Percentiles rank a stretch among this genome's conserved stretches.
Conservation (phyloP, 2,329 filamentous ascomycete genomes). For the Penicillium sp. region DNA sequence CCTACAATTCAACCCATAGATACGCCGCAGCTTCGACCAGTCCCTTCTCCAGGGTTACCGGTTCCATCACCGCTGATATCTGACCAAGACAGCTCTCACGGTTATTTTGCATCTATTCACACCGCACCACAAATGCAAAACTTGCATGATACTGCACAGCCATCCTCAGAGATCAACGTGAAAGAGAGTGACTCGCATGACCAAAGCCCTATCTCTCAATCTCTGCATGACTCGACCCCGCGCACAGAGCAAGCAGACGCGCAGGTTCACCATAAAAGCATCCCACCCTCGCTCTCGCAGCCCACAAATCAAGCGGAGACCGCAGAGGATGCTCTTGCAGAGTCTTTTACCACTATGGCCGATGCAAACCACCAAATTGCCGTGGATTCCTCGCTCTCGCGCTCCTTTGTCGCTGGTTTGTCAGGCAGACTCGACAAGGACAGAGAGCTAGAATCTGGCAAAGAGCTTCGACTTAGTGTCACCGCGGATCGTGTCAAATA, state of each 20-base stretch:
- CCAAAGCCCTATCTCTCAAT: neutral
- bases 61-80: conserved; percentile 36
- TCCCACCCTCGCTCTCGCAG: too few relatives aligned
- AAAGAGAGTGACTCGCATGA: neutral
- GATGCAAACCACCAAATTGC: too few relatives aligned
- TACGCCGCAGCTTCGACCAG: conserved; percentile 35
- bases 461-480: neutral
- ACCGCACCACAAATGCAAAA: conserved; percentile 7
- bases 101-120: conserved; percentile 28
- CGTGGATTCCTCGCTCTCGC: too few relatives aligned
- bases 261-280: too few relatives aligned
- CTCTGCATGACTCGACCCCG: too few relatives aligned
- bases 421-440: too few relatives aligned
- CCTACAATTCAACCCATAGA: conserved; percentile 22
- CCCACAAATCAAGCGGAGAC: too few relatives aligned
- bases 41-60: conserved; percentile 36
- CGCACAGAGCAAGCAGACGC: too few relatives aligned
- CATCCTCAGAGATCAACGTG: neutral
- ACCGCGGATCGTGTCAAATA: too few relatives aligned
- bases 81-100: conserved; percentile 18
- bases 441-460: neutral
- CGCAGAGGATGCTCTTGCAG: too few relatives aligned
- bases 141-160: neutral
- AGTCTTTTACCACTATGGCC: too few relatives aligned
- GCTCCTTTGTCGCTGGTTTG: too few relatives aligned